These are phyloP conservation scores for Chrysoporthe austroafricana DNA, from an alignment of 2,329 filamentous ascomycete genomes.

Conservation along the genomic window DNA sequence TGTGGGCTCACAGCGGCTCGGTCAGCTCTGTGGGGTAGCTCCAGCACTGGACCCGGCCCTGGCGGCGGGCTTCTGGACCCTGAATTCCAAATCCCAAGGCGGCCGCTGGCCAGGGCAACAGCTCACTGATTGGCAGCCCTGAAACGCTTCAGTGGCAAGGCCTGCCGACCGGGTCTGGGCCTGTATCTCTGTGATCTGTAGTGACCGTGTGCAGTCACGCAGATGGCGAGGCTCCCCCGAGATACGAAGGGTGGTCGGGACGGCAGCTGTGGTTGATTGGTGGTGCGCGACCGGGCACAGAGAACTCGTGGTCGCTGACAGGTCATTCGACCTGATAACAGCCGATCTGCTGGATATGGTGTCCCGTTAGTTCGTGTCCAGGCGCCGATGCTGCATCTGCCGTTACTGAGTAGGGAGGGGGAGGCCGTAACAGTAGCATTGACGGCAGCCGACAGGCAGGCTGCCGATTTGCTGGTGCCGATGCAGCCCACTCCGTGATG, in stretches of 20 bases:
- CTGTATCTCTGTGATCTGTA: no score
- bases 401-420: not conserved
- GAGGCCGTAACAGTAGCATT: not conserved
- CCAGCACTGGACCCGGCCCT: constrained; percentile 12
- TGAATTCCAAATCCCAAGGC: not conserved
- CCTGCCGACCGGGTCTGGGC: no score
- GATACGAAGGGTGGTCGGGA: not conserved
- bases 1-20: not conserved
- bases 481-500: not conserved
- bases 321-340: not conserved
- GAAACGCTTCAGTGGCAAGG: not conserved
- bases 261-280: not conserved
- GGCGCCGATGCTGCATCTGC: not conserved
- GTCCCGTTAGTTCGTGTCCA: not conserved
- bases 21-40: constrained; percentile 25
- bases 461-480: not conserved
- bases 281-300: not conserved
- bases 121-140: constrained; percentile 1
- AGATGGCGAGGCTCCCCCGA: no score
- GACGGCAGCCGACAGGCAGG: not conserved
- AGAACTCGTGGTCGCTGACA: not conserved
- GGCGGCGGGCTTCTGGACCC: not conserved
- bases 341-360: not conserved
- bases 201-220: not conserved
- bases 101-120: not conserved